These are phyloP conservation scores for Blastomyces parvus DNA, from an alignment of 2,329 filamentous ascomycete genomes.

Conservation along the genomic window DNA sequence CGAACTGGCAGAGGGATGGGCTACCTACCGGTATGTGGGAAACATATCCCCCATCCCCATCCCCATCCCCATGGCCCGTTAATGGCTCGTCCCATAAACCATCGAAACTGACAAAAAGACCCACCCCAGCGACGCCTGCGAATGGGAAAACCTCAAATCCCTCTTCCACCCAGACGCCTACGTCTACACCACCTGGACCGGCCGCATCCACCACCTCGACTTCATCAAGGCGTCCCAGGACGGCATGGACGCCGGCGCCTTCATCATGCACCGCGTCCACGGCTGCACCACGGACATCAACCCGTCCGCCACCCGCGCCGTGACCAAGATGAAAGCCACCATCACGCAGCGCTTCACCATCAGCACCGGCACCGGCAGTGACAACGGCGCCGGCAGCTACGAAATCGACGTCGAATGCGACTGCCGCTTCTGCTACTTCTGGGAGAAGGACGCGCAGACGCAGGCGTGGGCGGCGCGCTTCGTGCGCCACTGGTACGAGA, in stretches of 20 bases:
- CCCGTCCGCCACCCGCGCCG: neutral
- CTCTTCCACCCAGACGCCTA: neutral
- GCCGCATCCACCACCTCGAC: neutral
- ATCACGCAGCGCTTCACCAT: neutral
- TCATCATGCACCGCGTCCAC: conserved; percentile 1
- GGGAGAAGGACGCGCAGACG: neutral
- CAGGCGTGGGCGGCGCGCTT: neutral
- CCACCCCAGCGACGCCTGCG: neutral
- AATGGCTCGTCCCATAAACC: too few relatives aligned
- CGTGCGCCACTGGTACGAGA: neutral
- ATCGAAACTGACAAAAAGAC: too few relatives aligned
- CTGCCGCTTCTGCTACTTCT: neutral
- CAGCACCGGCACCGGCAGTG: neutral
- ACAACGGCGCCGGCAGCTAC: neutral
- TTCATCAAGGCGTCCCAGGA: neutral
- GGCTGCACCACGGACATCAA: neutral
- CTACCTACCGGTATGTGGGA: neutral
- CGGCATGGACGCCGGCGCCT: neutral
- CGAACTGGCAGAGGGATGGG: neutral
- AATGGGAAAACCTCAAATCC: neutral
- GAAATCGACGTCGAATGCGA: neutral
- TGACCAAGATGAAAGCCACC: conserved; percentile 1
- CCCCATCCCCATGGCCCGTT: neutral
- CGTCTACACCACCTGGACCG: neutral
- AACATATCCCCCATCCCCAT: neutral